Evolutionary conservation across 805 yeast genomes (phyloP), one percentile per base, ranked within the genome.

Genomic region (Candida boleticola): DNA sequence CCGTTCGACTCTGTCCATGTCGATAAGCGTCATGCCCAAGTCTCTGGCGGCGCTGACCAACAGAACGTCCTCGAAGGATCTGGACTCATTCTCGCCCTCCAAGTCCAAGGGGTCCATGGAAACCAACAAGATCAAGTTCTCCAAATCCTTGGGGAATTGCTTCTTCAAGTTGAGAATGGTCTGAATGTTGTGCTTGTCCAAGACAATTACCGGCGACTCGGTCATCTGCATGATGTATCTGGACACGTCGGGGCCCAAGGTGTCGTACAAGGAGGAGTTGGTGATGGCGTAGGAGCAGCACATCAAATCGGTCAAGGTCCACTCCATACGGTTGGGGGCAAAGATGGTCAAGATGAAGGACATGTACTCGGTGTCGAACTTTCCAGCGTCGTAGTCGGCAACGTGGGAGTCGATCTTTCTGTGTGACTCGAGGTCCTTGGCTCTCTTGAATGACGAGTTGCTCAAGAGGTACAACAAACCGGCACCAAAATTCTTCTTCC

Each of bases 401-500:
- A 44, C 41, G 40, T 71, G 73, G 36, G 51, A 46, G 26, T 53
- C 51, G 39, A 63, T 61, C 45, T 60, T 55, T 47, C 46, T 16
- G 57, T 69, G 58, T 42, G 61, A 41, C 46, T 58, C 57, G 47
- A 44, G 49, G 40, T 48, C 35, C 10, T 36, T 37, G n/a, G 44
- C 19, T 41, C 51, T 42, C 39, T 53, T 43, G 39, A 44, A 60
- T 3, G 58, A 59, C 31, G 57, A 56, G 31, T 52, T 49, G 23
- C 41, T 47, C 25, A 79, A 76, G 27, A 73, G 54, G 38, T 50
- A 50, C 47, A 35, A 53, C 46, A 46, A 51, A 18, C 88, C 89
- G 10, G 83, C 58, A 4, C 86, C 89, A 22, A 80, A 64, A 39
- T 66, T 51, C 30, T 63, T 60, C 39, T 78, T 71, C 44, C 79